Evolutionary conservation across 2,329 filamentous ascomycete species (phyloP), one percentile per base, ranked within the genome.

Genomic region (Nemania abortiva): DNA sequence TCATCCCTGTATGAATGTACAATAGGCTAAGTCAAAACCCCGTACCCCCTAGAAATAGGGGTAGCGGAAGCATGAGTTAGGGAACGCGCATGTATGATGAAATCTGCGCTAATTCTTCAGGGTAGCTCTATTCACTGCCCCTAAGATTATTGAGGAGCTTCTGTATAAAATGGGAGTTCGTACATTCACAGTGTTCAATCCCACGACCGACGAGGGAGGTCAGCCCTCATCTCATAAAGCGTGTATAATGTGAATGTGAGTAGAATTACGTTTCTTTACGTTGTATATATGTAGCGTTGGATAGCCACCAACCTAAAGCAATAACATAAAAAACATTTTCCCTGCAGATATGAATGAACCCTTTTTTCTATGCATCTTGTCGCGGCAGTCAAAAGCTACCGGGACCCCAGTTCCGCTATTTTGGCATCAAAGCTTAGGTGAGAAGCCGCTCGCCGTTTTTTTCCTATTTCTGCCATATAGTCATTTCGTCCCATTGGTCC

Each of bases 281-380:
- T 50, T 13, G 15, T 52, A 27, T 27, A 42, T 61, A 47, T 13
- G 22, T n/a, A 15, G 15, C 31, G 20, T 42, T 20, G 22, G 31
- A 53, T 50, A 47, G n/a, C 29, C 18, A 39, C 37, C 34, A n/a
- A 60, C 20, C 15, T 20, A 18, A 49, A 47, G 50, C 22, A 37
- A 52, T 3, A 39, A 34, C 27, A 49, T n/a, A 7, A 49, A 47
- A 39, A 27, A 39, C 31, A 34, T 63, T 47, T 15, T 18, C 54
- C 55, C 34, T 20, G n/a, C 49, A 27, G 34, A 64, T 22, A 20
- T 37, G 37, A 53, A 42, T 31, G 59, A 45, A 13, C 22, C 39
- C 18, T 64, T 64, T 57, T 65, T 49, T 63, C 57, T 68, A 70
- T 49, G 52, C 56, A 59, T 45, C 49, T 37, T 65, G 29, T 34